phyloP scores from a whole-genome alignment of 2,329 filamentous ascomycete genomes.

The Aspergillus ruber region DNA sequence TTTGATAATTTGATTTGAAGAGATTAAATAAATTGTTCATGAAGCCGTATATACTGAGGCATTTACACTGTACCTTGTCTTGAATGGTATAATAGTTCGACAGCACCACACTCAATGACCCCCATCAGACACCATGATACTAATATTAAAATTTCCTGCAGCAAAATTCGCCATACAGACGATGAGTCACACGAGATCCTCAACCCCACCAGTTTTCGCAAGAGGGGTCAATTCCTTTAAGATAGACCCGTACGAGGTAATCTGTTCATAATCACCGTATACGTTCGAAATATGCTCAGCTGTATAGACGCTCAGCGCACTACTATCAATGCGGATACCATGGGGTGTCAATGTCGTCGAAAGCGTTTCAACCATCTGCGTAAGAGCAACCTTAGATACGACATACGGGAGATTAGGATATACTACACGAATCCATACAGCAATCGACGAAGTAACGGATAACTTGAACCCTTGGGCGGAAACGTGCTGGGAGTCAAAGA shows the following conservation, averaged over 20 bases:
- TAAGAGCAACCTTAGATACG: slow-evolving; percentile 42
- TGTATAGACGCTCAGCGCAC: slow-evolving; percentile 51
- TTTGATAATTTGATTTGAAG: not conserved
- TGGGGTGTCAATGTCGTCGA: slow-evolving; percentile 36
- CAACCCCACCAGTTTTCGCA: slow-evolving; percentile 53
- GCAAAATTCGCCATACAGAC: slow-evolving; percentile 60
- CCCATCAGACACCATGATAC: slow-evolving; percentile 57
- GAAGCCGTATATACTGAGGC: not conserved
- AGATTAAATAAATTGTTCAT: not conserved
- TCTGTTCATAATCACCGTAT: slow-evolving; percentile 37
- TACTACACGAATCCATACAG: slow-evolving; percentile 35
- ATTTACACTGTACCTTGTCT: too few species aligned
- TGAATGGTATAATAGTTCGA: too few species aligned
- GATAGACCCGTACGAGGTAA: slow-evolving; percentile 34
- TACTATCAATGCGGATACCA: slow-evolving; percentile 44
- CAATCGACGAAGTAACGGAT: slow-evolving; percentile 43
- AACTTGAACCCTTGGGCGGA: slow-evolving; percentile 37
- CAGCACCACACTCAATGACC: slow-evolving; percentile 53
- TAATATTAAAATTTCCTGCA: slow-evolving; percentile 61
- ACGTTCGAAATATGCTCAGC: slow-evolving; percentile 54
- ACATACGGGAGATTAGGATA: slow-evolving; percentile 40
- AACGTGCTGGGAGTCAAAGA: slow-evolving; percentile 21
- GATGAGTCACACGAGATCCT: slow-evolving; percentile 60
- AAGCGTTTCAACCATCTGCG: slow-evolving; percentile 46
- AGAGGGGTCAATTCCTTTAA: slow-evolving; percentile 48